Percentiles rank a stretch among this genome's conserved stretches.
phyloP scores from a whole-genome alignment of 129 eudicot species.

The Saposhnikovia divaricata region DNA sequence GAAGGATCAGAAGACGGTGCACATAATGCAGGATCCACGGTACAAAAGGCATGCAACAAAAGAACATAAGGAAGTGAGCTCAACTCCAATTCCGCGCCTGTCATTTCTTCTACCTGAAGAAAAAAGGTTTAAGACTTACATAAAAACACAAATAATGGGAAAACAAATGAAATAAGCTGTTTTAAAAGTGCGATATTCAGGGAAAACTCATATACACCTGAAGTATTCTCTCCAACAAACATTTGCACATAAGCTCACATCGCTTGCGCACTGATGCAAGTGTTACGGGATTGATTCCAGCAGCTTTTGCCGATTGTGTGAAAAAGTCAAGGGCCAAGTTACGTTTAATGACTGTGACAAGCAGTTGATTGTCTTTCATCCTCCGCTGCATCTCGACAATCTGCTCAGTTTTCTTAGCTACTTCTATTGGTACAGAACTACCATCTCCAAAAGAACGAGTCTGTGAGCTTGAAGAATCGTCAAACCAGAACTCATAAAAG shows the following conservation, averaged over 20 bases:
- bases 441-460: constrained; percentile 57
- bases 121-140: neutral
- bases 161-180: neutral
- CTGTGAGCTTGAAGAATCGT: constrained; percentile 68
- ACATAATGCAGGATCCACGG: constrained; percentile 90
- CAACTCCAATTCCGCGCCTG: constrained; percentile 51
- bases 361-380: constrained; percentile 67
- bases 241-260: constrained; percentile 97
- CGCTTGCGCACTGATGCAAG: constrained; percentile 90
- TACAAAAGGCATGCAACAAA: constrained; percentile 87
- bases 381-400: constrained; percentile 76
- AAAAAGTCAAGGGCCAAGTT: constrained; percentile 91
- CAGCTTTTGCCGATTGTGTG: constrained; percentile 90
- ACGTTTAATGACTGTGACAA: constrained; percentile 76
- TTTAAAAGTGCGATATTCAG: neutral
- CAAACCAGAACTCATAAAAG: constrained; percentile 97
- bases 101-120: constrained; percentile 70
- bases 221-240: constrained; percentile 79
- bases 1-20: constrained; percentile 98
- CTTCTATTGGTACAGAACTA: constrained; percentile 81
- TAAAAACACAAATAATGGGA: neutral
- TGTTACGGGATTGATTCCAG: constrained; percentile 65
- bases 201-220: constrained; percentile 42
- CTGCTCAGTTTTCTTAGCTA: constrained; percentile 90
- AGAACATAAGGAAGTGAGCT: constrained; percentile 79